Conservation (phyloP, 306 rosid genomes). For the Vigna nakashimae region DNA sequence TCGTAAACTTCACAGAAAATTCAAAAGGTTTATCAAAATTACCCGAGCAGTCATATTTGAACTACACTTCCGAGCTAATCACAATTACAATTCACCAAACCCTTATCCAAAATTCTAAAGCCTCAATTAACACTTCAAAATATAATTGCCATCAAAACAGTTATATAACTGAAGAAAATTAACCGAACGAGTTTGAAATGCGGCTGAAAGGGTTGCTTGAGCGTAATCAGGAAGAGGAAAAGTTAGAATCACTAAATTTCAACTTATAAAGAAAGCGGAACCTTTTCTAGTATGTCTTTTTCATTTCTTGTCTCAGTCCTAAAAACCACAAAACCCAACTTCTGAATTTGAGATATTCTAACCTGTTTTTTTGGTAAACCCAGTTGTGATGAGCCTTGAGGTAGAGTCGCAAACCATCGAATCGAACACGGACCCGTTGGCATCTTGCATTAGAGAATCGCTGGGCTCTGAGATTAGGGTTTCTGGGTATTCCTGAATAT, state of each 20-base stretch:
- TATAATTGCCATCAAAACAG: neutral
- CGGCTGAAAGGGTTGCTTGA: neutral
- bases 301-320: slow-evolving; percentile 27
- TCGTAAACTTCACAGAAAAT: neutral
- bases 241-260: slow-evolving; percentile 7
- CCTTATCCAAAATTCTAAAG: slow-evolving; percentile 24
- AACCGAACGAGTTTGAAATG: neutral
- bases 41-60: neutral
- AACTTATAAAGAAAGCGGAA: slow-evolving; percentile 11
- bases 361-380: slow-evolving; percentile 68
- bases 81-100: neutral
- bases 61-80: slow-evolving; percentile 5
- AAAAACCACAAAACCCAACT: slow-evolving; percentile 9
- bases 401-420: slow-evolving; percentile 65
- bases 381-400: slow-evolving; percentile 65
- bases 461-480: slow-evolving; percentile 53
- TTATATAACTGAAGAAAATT: neutral
- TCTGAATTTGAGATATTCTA: slow-evolving; percentile 31
- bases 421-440: slow-evolving; percentile 52
- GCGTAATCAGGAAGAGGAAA: slow-evolving; percentile 2
- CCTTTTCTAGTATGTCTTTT: neutral
- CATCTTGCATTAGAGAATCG: slow-evolving; percentile 52
- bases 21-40: neutral
- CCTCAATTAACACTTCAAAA: slow-evolving; percentile 25
- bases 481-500: slow-evolving; percentile 47